These are phyloP conservation scores for Exophiala xenobiotica DNA, from an alignment of 2,329 filamentous ascomycete species.

Conservation along the genomic window DNA sequence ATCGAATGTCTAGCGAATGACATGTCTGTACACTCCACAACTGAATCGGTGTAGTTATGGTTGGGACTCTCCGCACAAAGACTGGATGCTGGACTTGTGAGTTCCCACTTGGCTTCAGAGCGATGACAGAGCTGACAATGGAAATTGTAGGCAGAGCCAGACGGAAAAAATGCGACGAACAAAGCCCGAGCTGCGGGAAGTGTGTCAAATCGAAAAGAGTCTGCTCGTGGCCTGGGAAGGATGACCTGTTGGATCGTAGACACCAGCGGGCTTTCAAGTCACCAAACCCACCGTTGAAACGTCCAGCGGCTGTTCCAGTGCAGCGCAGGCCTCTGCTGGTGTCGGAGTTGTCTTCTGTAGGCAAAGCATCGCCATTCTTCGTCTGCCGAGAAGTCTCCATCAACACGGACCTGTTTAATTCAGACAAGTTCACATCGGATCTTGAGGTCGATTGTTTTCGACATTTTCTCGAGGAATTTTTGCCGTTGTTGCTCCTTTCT, in stretches of 20 bases:
- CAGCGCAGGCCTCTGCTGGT: background rate
- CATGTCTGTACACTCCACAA: too few relatives aligned
- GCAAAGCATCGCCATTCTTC: background rate
- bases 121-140: too few relatives aligned
- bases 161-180: constrained; percentile 22
- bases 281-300: constrained; percentile 1
- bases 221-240: constrained; percentile 20
- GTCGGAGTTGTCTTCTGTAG: background rate
- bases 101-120: constrained; percentile 1
- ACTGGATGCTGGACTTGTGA: constrained; percentile 23
- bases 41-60: background rate
- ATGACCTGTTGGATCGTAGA: constrained; percentile 20
- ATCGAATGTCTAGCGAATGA: background rate
- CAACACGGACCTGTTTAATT: constrained; percentile 15
- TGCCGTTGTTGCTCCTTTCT: constrained; percentile 15
- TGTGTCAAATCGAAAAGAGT: constrained; percentile 23
- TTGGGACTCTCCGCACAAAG: constrained; percentile 18
- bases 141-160: constrained; percentile 7
- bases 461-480: constrained; percentile 13
- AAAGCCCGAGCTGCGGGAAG: constrained; percentile 14
- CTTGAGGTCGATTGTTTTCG: constrained; percentile 21
- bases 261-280: constrained; percentile 14
- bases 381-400: constrained; percentile 15
- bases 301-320: background rate
- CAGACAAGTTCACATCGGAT: constrained; percentile 14